Conservation (phyloP, 2,329 filamentous ascomycete species). For the Talaromyces sp. region DNA sequence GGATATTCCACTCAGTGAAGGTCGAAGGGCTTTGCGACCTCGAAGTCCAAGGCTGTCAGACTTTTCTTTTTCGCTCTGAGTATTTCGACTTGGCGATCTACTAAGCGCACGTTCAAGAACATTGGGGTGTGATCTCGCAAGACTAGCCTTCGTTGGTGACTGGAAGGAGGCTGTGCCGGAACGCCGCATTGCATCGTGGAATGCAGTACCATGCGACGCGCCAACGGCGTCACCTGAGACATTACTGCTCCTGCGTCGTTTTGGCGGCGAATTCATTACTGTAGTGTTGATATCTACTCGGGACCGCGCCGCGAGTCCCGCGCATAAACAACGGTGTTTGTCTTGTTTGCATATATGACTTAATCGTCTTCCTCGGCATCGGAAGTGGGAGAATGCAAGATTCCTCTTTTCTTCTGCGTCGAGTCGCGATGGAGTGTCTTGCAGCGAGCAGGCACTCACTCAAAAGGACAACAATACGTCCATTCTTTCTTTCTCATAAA, state of each 20-base stretch:
- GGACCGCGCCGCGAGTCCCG: conserved; percentile 11
- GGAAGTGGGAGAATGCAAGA: neutral
- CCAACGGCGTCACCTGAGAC: conserved; percentile 45
- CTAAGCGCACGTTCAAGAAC: conserved; percentile 53
- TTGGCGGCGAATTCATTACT: conserved; percentile 57
- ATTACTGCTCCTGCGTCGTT: conserved; percentile 65
- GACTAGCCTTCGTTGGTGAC: conserved; percentile 67
- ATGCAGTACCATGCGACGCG: conserved; percentile 39
- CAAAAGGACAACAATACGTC: conserved; percentile 4
- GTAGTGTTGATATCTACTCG: neutral
- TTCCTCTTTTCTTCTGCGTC: conserved; percentile 11
- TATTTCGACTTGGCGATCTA: conserved; percentile 35
- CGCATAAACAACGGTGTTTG: conserved; percentile 36
- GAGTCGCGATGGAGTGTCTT: conserved; percentile 31
- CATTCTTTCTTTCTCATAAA: neutral
- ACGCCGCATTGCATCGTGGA: conserved; percentile 28
- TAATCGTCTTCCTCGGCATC: conserved; percentile 18
- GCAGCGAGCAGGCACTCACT: conserved; percentile 24
- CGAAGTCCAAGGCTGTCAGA: conserved; percentile 34
- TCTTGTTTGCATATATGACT: conserved; percentile 44
- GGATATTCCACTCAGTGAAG: conserved; percentile 33
- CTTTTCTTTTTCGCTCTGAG: conserved; percentile 15
- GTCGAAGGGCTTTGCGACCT: conserved; percentile 41
- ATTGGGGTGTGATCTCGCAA: conserved; percentile 64
- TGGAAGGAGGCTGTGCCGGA: conserved; percentile 60